Evolutionary conservation across 2,329 filamentous ascomycete genomes (phyloP).

Genomic region (Podosphaera leucotricha): DNA sequence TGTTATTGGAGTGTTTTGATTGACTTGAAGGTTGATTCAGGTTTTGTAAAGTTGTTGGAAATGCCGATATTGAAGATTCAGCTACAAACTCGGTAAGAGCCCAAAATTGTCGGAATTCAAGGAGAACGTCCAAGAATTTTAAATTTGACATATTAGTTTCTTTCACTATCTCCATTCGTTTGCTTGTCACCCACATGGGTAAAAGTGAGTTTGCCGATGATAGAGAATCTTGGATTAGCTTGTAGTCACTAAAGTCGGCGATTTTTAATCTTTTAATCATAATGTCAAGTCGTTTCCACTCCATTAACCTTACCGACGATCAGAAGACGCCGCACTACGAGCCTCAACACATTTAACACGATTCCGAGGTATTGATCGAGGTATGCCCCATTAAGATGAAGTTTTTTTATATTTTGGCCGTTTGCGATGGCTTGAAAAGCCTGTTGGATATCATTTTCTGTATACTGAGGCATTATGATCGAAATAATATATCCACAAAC

Average conservation of each 20-base stretch:
- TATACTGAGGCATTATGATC: no score
- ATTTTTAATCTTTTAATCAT: not conserved
- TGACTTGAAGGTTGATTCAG: not conserved
- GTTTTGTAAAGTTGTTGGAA: not conserved
- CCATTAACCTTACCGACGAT: not conserved
- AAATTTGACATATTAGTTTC: not conserved
- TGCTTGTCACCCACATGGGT: not conserved
- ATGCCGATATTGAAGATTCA: not conserved
- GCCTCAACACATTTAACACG: no score
- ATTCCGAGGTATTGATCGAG: no score
- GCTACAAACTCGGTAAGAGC: not conserved
- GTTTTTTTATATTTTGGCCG: no score
- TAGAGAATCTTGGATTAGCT: not conserved
- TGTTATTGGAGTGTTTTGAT: not conserved
- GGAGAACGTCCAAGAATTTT: not conserved
- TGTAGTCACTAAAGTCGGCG: conserved; percentile 1
- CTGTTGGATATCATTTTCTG: no score
- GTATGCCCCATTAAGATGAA: no score
- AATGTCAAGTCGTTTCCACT: not conserved
- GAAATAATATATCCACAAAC: no score
- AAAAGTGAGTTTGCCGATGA: conserved; percentile 1
- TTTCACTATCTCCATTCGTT: conserved; percentile 1
- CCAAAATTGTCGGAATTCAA: conserved; percentile 1
- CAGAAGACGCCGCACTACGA: no score
- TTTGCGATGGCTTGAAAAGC: no score